A percentile compares a stretch with the other conserved stretches of the same genome.
Evolutionary conservation across 495 filamentous ascomycete genomes (phyloP).

Genomic region (Pyronema domesticum): DNA sequence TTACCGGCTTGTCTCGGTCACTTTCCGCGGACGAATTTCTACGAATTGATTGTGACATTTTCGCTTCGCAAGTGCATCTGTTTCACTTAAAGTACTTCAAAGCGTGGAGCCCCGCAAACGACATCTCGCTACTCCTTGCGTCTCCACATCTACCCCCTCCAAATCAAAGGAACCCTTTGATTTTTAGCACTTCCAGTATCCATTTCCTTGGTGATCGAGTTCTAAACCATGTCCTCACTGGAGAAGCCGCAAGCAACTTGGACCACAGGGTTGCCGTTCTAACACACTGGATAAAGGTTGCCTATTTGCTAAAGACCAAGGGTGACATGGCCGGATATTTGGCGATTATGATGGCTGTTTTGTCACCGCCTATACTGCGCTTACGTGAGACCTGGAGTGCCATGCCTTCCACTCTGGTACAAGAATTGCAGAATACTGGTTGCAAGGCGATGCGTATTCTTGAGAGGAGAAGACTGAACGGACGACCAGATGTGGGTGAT

Average conservation of each 20-base stretch:
- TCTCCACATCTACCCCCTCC: conserved; percentile 22
- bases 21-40: conserved; percentile 24
- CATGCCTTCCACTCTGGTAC: conserved; percentile 13
- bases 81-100: conserved; percentile 23
- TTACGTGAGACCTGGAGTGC: conserved; percentile 25
- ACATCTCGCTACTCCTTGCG: conserved; percentile 23
- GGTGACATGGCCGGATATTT: conserved; percentile 26
- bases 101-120: conserved; percentile 23
- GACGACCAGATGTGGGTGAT: conserved; percentile 13
- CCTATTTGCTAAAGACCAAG: conserved; percentile 16
- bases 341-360: conserved; percentile 24
- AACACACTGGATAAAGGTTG: conserved; percentile 24
- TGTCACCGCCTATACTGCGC: conserved; percentile 25
- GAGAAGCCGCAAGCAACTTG: conserved; percentile 17
- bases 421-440: conserved; percentile 15
- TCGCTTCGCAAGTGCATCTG: conserved; percentile 24
- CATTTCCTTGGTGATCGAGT: conserved; percentile 26
- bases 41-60: conserved; percentile 18
- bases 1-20: conserved; percentile 9
- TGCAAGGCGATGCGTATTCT: conserved; percentile 20
- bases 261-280: conserved; percentile 20
- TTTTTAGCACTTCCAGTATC: conserved; percentile 24
- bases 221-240: conserved; percentile 22
- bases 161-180: conserved; percentile 24
- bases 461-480: conserved; percentile 21